Base-by-base conservation (phyloP, 2,329 filamentous ascomycete genomes). In the Alternaria gansuensis region DNA sequence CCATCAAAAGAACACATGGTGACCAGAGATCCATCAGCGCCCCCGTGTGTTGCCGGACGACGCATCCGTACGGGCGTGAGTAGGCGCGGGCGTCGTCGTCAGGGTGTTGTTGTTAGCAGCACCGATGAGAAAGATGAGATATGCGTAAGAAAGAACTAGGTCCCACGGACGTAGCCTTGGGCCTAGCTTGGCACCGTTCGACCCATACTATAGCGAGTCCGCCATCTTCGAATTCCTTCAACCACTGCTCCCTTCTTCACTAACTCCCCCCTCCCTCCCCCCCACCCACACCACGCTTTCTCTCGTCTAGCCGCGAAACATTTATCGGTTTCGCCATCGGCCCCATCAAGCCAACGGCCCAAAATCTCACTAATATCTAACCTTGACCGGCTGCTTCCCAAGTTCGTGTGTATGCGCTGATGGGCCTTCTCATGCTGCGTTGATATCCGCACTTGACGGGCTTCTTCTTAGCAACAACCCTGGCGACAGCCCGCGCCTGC, bases 361-460 rank as follows among this genome's bases (percentile, higher is more conserved):
- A 33, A 45, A 54, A 46, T 45, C 51, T 37, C 39, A 46, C 51
- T 56, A 64, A 56, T 57, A 57, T 48, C 57, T 45, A 45, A 64
- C 60, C 66, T 62, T 59, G 40, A 57, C 62, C 54, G 53, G 55
- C 62, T 59, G 39, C 65, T 55, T 63, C 51, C 52, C 60, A 63
- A 58, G 70, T 70, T 66, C 62, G 67, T 59, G 61, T 75, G 69
- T 68, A 71, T 75, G 69, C 73, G 73, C 74, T 67, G 62, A 72
- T 65, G 59, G 66, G 65, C 68, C 63, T 65, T 70, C 68, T 64
- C 64, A 77, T 77, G 72, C 71, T 71, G 67, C 70, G 67, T 72
- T 75, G 75, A 77, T 75, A 75, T 71, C 67, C 71, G 59, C 62
- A 62, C 56, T 66, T 66, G 49, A 65, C 68, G 66, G 71, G 66